Base-by-base conservation (phyloP, 2,329 filamentous ascomycete species). In the Stagonosporopsis tanaceti region DNA sequence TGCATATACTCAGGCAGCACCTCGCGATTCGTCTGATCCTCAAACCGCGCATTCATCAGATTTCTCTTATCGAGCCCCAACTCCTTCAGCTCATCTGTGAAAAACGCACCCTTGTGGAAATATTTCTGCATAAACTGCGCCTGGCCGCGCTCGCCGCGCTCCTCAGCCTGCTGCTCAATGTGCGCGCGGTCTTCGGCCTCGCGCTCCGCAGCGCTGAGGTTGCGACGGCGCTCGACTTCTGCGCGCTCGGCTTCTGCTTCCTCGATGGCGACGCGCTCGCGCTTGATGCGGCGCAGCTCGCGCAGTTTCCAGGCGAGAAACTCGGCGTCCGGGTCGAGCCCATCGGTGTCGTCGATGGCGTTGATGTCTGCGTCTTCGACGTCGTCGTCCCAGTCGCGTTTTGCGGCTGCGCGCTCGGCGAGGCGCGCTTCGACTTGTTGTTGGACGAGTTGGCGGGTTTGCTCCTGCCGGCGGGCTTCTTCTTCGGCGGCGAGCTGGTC, bases 101-200 rank as follows among this genome's bases (percentile, higher is more conserved):
- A 98, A 80, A 98, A 99, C 15, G 95, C 95, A 46, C 95, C 95
- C 79, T 93, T 94, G 82, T 99, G 95, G 77, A 92, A 93, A 80
- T 98, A 99, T 74, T 93, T 93, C 73, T 97, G 93, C 90, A 98
- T 92, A 76, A 88, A 97, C 2, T 85, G 85, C 83, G 95, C 92
- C 78, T 94, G 90, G 50, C 92, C 92, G 59, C 89, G 89, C 47
- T 82, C 60, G 68, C 91, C 91, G 24, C 82, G 80, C 62, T 96
- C 93, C 61, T 90, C 90, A 66, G 89, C 87, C 77, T 98, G 94
- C 64, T 84, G 82, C 1, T 88, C 88, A 17, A 98, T 80, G 75
- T 87, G 91, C 47, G 85, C 90, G 40, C 88, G 85, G 76, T 99
- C 95, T 75, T 99, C 95, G 56, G 87, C 89, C 56, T 89, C 87